Percentiles rank a stretch among this genome's conserved stretches.
These are phyloP conservation scores for Halteria grandinella DNA, from an alignment of 73 alveolate genomes.

Conservation along the genomic window DNA sequence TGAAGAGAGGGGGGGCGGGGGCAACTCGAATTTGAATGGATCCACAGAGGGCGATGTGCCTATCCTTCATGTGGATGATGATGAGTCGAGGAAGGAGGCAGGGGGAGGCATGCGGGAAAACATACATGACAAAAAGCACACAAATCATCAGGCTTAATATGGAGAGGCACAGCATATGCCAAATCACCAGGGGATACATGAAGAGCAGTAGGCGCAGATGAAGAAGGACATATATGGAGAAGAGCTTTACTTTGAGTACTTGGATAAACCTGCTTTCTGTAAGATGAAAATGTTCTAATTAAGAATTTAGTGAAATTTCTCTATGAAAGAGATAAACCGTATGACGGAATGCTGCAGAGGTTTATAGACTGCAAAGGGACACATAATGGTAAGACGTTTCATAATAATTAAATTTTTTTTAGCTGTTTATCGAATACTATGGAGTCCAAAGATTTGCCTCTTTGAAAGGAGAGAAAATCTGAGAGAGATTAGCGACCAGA, in stretches of 20 bases:
- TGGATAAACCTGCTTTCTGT: conserved; percentile 34
- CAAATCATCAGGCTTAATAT: neutral
- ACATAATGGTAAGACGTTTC: conserved; percentile 59
- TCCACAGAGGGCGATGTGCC: too few relatives aligned
- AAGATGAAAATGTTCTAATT: neutral
- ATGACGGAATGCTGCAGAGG: conserved; percentile 88
- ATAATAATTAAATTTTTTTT: neutral
- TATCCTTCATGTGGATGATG: too few relatives aligned
- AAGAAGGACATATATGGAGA: neutral
- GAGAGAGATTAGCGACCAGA: conserved; percentile 74
- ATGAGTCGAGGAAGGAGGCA: conserved; percentile 18
- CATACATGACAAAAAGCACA: conserved; percentile 6
- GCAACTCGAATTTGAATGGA: neutral
- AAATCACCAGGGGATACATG: neutral
- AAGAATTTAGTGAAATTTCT: conserved; percentile 80
- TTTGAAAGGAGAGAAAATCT: conserved; percentile 87
- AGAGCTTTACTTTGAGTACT: conserved; percentile 54
- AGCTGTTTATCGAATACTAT: conserved; percentile 76
- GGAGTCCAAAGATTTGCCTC: conserved; percentile 95
- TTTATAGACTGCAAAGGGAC: conserved; percentile 89
- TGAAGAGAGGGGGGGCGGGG: neutral
- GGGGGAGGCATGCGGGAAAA: conserved; percentile 4
- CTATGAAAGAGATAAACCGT: conserved; percentile 68
- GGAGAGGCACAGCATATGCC: conserved; percentile 3
- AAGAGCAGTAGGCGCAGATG: conserved; percentile 1